A percentile compares a stretch with the other conserved stretches of the same genome.
Conservation (phyloP, 768 basidiomycete species). For the Phanerochaete carnosa region DNA sequence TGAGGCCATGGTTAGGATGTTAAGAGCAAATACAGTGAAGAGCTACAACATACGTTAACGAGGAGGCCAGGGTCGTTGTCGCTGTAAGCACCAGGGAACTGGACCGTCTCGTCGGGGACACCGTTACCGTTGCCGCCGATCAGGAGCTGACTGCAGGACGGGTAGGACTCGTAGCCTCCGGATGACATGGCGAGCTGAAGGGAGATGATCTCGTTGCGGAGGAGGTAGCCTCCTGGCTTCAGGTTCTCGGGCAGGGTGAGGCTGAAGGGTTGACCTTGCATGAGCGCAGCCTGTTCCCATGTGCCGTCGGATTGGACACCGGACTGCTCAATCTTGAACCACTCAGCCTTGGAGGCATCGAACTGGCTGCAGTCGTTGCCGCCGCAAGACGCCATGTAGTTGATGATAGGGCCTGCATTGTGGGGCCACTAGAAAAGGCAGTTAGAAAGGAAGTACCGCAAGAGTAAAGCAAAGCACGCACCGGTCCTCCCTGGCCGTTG, state of each 20-base stretch:
- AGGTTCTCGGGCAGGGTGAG: constrained; percentile 41
- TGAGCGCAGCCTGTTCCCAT: constrained; percentile 29
- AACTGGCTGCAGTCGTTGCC: constrained; percentile 57
- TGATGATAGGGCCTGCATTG: constrained; percentile 67
- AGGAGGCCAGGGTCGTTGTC: constrained; percentile 71
- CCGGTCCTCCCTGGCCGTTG: background rate
- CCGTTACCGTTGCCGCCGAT: constrained; percentile 53
- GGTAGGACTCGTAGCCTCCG: constrained; percentile 76
- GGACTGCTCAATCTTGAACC: background rate
- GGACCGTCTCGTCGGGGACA: constrained; percentile 51
- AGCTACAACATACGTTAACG: constrained; percentile 31
- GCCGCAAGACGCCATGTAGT: constrained; percentile 67
- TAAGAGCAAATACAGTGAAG: background rate
- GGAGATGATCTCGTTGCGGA: constrained; percentile 78
- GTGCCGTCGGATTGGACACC: constrained; percentile 23
- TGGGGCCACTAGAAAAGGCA: constrained; percentile 42
- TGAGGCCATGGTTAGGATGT: background rate
- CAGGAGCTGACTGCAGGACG: constrained; percentile 50
- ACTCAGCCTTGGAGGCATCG: constrained; percentile 25
- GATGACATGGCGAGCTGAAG: constrained; percentile 51
- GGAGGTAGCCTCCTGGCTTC: constrained; percentile 66
- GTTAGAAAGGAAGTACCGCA: background rate
- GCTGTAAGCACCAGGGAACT: constrained; percentile 67
- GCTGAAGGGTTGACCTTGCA: constrained; percentile 18
- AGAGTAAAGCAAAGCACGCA: background rate